Conservation (phyloP, 495 filamentous ascomycete species). For the Xylaria grammica region DNA sequence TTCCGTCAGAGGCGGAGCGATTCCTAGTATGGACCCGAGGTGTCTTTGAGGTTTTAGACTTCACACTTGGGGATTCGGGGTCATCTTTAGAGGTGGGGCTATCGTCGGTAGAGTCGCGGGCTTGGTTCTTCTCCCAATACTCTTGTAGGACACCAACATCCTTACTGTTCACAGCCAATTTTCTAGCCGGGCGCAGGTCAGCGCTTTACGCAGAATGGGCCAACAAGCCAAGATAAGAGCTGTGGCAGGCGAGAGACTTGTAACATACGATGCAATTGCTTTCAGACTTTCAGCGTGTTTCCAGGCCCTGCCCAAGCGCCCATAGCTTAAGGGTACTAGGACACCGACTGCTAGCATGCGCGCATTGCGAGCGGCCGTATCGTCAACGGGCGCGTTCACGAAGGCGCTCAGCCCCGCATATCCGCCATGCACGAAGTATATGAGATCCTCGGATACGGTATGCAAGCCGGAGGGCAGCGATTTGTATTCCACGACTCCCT, state of each 20-base stretch:
- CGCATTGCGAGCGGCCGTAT: slow-evolving; percentile 80
- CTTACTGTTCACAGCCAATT: slow-evolving; percentile 57
- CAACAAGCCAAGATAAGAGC: neutral
- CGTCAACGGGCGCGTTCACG: slow-evolving; percentile 77
- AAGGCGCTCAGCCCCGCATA: slow-evolving; percentile 95
- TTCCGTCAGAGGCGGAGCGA: slow-evolving; percentile 65
- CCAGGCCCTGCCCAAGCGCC: slow-evolving; percentile 88
- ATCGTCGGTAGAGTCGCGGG: slow-evolving; percentile 50
- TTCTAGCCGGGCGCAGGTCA: slow-evolving; percentile 42
- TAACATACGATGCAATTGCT: slow-evolving; percentile 69
- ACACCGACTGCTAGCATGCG: slow-evolving; percentile 90
- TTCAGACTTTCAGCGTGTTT: slow-evolving; percentile 79
- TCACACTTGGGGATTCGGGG: slow-evolving; percentile 55
- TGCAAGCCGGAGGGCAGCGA: slow-evolving; percentile 90
- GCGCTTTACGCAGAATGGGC: slow-evolving; percentile 30
- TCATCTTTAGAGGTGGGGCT: slow-evolving; percentile 58
- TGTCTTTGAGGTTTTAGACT: slow-evolving; percentile 32
- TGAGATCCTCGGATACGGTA: slow-evolving; percentile 83
- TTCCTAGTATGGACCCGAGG: slow-evolving; percentile 53
- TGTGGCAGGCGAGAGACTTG: neutral
- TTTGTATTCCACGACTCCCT: slow-evolving; percentile 93
- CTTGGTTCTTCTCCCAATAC: slow-evolving; percentile 76
- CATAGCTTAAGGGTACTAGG: slow-evolving; percentile 84
- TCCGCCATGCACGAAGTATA: slow-evolving; percentile 87
- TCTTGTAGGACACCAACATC: slow-evolving; percentile 69